Conservation (phyloP, 1,284 basidiomycete genomes). For the Tilletia indica region DNA sequence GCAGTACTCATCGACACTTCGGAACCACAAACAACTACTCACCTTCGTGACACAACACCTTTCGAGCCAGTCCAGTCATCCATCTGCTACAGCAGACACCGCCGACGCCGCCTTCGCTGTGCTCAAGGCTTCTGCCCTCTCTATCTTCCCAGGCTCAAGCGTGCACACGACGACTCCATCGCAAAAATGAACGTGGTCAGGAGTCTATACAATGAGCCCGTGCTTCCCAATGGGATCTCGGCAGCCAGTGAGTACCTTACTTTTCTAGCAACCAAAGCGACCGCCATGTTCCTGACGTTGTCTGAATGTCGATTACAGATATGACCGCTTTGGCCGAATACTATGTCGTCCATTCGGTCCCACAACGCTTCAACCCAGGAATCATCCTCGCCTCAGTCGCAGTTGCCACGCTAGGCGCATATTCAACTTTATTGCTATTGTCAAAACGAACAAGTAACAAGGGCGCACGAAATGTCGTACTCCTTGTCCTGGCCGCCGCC, state of each 20-base stretch:
- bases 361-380: conserved; percentile 57
- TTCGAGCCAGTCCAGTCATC: too few relatives aligned
- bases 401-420: conserved; percentile 60
- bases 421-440: conserved; percentile 59
- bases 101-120: too few relatives aligned
- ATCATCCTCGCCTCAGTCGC: conserved; percentile 60
- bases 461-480: conserved; percentile 57
- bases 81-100: too few relatives aligned
- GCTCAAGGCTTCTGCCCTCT: too few relatives aligned
- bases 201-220: conserved; percentile 4
- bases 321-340: conserved; percentile 54
- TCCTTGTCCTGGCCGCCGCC: conserved; percentile 63
- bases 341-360: conserved; percentile 56
- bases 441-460: conserved; percentile 58
- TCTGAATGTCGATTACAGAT: conserved; percentile 12
- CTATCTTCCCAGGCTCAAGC: too few relatives aligned
- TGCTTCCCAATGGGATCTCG: conserved; percentile 13
- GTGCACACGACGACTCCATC: too few relatives aligned
- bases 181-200: conserved; percentile 4
- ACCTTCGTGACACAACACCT: too few relatives aligned
- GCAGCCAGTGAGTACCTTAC: conserved; percentile 17
- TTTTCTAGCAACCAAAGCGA: not conserved
- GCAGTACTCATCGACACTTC: too few relatives aligned
- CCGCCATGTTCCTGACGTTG: not conserved
- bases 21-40: too few relatives aligned